Conservation (phyloP, 225 moss, liverwort and hornwort species). For the Bryoerythrophyllum caledonicum region DNA sequence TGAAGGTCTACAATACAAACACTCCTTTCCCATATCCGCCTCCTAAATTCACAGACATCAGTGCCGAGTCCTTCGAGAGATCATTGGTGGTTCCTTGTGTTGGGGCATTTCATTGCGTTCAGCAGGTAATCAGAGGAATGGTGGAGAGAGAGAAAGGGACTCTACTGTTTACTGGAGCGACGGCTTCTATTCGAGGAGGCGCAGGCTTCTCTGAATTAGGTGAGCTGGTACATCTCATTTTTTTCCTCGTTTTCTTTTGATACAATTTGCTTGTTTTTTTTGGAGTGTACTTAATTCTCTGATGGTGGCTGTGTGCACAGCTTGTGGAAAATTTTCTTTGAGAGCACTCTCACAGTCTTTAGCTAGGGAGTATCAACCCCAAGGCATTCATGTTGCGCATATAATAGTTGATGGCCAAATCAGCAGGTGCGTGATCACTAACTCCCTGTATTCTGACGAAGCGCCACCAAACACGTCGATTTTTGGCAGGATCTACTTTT, state of each 20-base stretch:
- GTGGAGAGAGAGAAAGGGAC: constrained; percentile 63
- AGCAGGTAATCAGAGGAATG: constrained; percentile 67
- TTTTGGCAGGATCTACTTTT: too few species aligned
- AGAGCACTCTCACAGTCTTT: constrained; percentile 64
- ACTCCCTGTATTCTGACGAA: too few species aligned
- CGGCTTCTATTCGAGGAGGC: constrained; percentile 61
- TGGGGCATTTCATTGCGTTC: constrained; percentile 80
- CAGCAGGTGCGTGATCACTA: constrained; percentile 33
- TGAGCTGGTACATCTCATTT: constrained; percentile 21
- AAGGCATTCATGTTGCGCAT: constrained; percentile 76
- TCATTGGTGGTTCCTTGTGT: constrained; percentile 63
- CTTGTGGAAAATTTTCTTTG: constrained; percentile 82
- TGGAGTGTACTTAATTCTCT: not conserved
- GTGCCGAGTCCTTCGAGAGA: constrained; percentile 58
- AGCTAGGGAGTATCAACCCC: constrained; percentile 71
- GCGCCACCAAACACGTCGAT: too few species aligned
- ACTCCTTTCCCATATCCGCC: constrained; percentile 68
- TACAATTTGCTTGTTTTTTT: not conserved
- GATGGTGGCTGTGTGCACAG: constrained; percentile 38
- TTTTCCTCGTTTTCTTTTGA: not conserved
- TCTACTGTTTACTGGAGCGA: constrained; percentile 63
- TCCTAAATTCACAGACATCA: constrained; percentile 69
- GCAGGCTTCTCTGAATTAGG: constrained; percentile 75
- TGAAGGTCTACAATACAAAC: constrained; percentile 69
- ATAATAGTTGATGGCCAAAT: constrained; percentile 69